A percentile compares a stretch with the other conserved stretches of the same genome.
These are phyloP conservation scores for Aspergillus hancockii DNA, from an alignment of 495 filamentous ascomycete genomes.

Conservation along the genomic window DNA sequence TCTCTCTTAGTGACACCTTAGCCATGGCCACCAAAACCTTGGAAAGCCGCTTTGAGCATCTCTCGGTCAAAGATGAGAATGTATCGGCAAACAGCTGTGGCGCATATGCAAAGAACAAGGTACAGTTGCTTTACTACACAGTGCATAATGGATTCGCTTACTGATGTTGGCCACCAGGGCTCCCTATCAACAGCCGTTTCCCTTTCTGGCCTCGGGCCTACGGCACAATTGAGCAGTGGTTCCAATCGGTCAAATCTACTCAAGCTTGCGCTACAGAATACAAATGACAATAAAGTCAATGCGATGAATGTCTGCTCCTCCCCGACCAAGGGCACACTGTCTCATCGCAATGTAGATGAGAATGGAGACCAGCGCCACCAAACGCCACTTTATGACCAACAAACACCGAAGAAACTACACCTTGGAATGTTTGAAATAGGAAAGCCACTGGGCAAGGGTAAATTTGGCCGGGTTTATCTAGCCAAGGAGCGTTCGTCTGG, in stretches of 20 bases:
- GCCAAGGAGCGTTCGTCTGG: slow-evolving; percentile 85
- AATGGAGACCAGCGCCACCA: slow-evolving; percentile 55
- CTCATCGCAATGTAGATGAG: slow-evolving; percentile 56
- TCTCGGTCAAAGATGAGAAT: slow-evolving; percentile 82
- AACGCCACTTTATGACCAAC: slow-evolving; percentile 58
- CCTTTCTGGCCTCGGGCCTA: slow-evolving; percentile 53
- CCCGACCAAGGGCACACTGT: slow-evolving; percentile 36
- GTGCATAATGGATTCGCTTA: slow-evolving; percentile 5
- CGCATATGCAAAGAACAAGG: slow-evolving; percentile 69
- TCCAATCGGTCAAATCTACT: slow-evolving; percentile 69
- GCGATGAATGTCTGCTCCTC: slow-evolving; percentile 38
- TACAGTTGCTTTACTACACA: slow-evolving; percentile 26
- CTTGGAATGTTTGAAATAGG: slow-evolving; percentile 99
- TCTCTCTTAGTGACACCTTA: slow-evolving; percentile 8
- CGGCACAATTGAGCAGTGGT: slow-evolving; percentile 55
- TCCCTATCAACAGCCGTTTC: slow-evolving; percentile 52
- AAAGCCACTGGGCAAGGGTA: slow-evolving; percentile 92
- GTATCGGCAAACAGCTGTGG: slow-evolving; percentile 52
- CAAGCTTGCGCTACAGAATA: slow-evolving; percentile 81
- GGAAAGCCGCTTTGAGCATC: slow-evolving; percentile 78
- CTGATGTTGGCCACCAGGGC: slow-evolving; percentile 36
- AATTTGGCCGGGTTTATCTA: slow-evolving; percentile 95
- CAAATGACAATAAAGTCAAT: slow-evolving; percentile 56
- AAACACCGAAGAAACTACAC: slow-evolving; percentile 75
- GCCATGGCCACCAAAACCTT: slow-evolving; percentile 62